These are phyloP conservation scores for Ganoderma meredithae DNA, from an alignment of 1,284 basidiomycete species.

Conservation along the genomic window DNA sequence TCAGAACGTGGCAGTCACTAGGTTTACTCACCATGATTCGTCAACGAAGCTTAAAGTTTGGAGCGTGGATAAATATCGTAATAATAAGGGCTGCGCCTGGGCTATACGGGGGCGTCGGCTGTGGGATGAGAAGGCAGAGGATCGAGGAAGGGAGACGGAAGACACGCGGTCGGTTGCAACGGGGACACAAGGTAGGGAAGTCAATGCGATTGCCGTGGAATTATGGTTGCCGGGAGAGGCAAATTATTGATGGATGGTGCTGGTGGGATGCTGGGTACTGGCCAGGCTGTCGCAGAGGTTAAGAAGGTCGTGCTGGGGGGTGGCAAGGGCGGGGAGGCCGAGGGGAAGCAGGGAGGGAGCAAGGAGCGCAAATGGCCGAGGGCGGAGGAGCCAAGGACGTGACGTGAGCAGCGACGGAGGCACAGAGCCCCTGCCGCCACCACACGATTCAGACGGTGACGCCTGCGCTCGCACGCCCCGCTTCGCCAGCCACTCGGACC, in stretches of 20 bases:
- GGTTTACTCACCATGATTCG: constrained; percentile 33
- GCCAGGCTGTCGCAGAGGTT: constrained; percentile 18
- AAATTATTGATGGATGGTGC: constrained; percentile 18
- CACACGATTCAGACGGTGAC: background rate
- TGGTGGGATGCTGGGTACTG: constrained; percentile 14
- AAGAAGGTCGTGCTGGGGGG: constrained; percentile 14
- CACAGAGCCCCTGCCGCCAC: background rate
- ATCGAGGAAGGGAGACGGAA: constrained; percentile 11
- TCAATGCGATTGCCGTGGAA: constrained; percentile 25
- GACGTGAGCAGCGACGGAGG: constrained; percentile 23
- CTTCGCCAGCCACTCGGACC: background rate
- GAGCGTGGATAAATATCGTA: constrained; percentile 29
- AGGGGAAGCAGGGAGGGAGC: constrained; percentile 9
- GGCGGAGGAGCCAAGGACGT: constrained; percentile 20
- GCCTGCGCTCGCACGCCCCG: background rate
- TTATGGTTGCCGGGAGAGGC: constrained; percentile 15
- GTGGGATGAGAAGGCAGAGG: constrained; percentile 16
- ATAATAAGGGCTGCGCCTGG: constrained; percentile 19
- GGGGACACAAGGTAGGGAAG: constrained; percentile 21
- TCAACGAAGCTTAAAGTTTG: constrained; percentile 19
- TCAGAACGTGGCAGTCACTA: constrained; percentile 20
- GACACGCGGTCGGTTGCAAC: constrained; percentile 27
- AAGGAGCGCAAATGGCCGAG: constrained; percentile 24
- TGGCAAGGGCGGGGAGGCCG: constrained; percentile 16
- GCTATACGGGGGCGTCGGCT: constrained; percentile 9